phyloP scores from a whole-genome alignment of 805 yeast species.

The Wickerhamiella occidentalis region DNA sequence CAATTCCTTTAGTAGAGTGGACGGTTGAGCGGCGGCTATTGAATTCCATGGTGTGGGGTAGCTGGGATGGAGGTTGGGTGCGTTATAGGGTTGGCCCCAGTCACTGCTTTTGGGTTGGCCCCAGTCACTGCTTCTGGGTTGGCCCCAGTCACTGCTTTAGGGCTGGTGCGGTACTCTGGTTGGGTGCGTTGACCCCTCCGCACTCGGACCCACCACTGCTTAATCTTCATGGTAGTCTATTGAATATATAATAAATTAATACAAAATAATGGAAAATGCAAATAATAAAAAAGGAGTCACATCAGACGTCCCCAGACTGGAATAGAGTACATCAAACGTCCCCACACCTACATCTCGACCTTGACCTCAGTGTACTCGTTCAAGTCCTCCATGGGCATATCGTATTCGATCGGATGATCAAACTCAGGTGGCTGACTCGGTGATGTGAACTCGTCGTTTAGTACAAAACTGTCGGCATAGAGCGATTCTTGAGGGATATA shows the following conservation, averaged over 20 bases:
- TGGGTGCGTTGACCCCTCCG: too few relatives aligned
- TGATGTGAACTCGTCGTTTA: slow-evolving; percentile 8
- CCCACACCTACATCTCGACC: slow-evolving; percentile 10
- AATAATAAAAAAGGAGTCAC: slow-evolving; percentile 4
- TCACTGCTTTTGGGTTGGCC: too few relatives aligned
- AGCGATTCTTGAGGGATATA: slow-evolving; percentile 6
- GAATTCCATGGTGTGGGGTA: not conserved
- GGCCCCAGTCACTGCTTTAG: too few relatives aligned
- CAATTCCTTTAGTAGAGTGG: slow-evolving; percentile 60
- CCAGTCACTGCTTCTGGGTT: too few relatives aligned
- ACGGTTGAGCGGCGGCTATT: slow-evolving; percentile 61
- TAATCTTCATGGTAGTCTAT: not conserved
- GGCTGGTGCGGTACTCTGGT: too few relatives aligned
- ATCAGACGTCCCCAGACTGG: too few relatives aligned
- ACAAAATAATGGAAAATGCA: slow-evolving; percentile 4
- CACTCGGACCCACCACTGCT: too few relatives aligned
- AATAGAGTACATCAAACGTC: too few relatives aligned
- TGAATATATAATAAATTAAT: not conserved
- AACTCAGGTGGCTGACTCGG: slow-evolving; percentile 6
- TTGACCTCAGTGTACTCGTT: not conserved
- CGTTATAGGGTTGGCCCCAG: too few relatives aligned
- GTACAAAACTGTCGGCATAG: slow-evolving; percentile 8
- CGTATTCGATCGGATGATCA: slow-evolving; percentile 8
- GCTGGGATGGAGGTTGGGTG: too few relatives aligned
- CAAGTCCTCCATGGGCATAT: slow-evolving; percentile 8